Percentiles rank a stretch among this genome's conserved stretches.
These are phyloP conservation scores for Penicillium sp. DNA, from an alignment of 2,329 filamentous ascomycete genomes.

Conservation along the genomic window DNA sequence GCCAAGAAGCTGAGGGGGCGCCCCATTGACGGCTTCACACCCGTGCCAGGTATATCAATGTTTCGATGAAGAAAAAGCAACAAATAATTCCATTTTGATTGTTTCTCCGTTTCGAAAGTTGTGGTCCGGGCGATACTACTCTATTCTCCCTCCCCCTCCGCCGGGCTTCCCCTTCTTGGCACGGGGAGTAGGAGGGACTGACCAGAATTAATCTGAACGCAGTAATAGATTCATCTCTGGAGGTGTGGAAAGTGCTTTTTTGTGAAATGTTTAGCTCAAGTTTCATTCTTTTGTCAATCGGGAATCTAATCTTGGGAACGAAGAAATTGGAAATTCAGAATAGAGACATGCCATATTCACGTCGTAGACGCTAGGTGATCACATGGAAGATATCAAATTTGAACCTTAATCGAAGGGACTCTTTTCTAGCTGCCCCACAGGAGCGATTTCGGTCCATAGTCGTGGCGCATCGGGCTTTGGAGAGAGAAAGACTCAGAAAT, in stretches of 20 bases:
- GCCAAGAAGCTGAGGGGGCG: neutral
- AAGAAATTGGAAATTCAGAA: too few relatives aligned
- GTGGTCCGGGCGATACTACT: neutral
- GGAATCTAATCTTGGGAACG: too few relatives aligned
- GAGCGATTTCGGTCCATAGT: too few relatives aligned
- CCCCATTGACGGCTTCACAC: neutral
- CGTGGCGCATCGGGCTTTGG: too few relatives aligned
- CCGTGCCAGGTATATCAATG: neutral
- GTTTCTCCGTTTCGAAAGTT: neutral
- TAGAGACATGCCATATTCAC: too few relatives aligned
- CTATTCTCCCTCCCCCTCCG: neutral
- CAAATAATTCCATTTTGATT: neutral
- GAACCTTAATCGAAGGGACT: too few relatives aligned
- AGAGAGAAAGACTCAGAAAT: too few relatives aligned
- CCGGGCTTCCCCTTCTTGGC: neutral
- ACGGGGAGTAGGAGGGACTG: neutral
- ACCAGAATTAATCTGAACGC: neutral
- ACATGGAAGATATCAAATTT: too few relatives aligned
- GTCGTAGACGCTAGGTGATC: too few relatives aligned
- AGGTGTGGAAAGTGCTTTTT: neutral
- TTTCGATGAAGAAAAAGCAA: neutral
- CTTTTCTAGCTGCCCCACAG: too few relatives aligned
- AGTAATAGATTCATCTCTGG: neutral
- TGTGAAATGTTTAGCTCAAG: too few relatives aligned
- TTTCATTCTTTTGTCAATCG: too few relatives aligned